Evolutionary conservation across 352 stramenopile species (phyloP).

Genomic region (Phytophthora sp.): DNA sequence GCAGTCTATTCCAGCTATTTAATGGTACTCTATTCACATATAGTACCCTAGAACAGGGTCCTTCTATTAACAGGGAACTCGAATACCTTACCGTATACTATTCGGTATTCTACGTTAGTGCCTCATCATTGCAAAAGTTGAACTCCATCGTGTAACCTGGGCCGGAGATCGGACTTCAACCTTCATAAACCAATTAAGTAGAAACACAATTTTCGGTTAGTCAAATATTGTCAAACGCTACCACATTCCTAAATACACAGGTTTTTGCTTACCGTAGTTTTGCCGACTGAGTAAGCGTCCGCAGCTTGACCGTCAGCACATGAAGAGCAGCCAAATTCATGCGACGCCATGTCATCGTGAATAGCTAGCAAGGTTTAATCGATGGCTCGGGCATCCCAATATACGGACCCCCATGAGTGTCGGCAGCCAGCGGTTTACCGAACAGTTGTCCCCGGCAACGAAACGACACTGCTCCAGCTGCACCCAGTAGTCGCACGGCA

Average conservation of each 20-base stretch:
- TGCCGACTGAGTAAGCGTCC: neutral
- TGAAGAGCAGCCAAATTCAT: neutral
- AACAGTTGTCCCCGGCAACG: neutral
- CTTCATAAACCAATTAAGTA: no score
- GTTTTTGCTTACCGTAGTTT: neutral
- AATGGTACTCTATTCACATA: conserved; percentile 3
- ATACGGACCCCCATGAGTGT: no score
- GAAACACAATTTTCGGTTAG: no score
- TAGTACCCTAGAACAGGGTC: neutral
- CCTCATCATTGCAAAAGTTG: neutral
- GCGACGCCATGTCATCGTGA: no score
- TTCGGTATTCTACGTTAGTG: no score
- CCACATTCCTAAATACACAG: no score
- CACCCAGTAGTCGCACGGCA: neutral
- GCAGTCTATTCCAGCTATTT: conserved; percentile 1
- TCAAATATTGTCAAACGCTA: no score
- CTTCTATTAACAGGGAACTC: neutral
- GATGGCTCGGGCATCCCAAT: no score
- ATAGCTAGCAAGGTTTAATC: no score
- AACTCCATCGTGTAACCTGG: neutral
- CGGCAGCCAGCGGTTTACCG: neutral
- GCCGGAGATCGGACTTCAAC: neutral
- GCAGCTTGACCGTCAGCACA: neutral
- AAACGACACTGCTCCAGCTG: neutral
- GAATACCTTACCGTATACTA: conserved; percentile 8